These are phyloP conservation scores for Phaeophleospora eucalypticola DNA, from an alignment of 2,329 filamentous ascomycete genomes.

Conservation along the genomic window DNA sequence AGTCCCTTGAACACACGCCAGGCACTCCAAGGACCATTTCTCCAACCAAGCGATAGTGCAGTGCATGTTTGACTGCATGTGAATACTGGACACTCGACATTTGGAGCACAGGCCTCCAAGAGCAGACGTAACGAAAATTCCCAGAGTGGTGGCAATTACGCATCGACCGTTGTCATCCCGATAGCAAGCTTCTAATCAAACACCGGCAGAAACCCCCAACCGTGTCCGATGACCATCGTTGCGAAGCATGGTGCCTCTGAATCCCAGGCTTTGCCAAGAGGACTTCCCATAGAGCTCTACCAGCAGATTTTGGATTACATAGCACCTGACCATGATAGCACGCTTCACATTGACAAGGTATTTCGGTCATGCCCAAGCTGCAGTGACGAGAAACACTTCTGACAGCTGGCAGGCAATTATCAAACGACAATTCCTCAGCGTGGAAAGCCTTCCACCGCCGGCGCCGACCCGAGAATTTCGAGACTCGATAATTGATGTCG, in stretches of 20 bases:
- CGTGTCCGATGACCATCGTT: not conserved
- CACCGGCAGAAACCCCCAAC: too few relatives aligned
- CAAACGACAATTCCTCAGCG: constrained; percentile 48
- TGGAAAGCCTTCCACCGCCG: constrained; percentile 49
- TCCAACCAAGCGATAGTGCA: too few relatives aligned
- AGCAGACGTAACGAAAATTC: too few relatives aligned
- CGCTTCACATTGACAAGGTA: constrained; percentile 30
- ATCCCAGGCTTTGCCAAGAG: constrained; percentile 2
- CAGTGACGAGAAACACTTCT: not conserved
- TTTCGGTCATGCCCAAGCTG: too few relatives aligned
- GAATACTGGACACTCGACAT: too few relatives aligned
- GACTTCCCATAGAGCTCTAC: constrained; percentile 7
- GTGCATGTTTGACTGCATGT: too few relatives aligned
- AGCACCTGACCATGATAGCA: constrained; percentile 49
- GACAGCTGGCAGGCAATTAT: constrained; percentile 36
- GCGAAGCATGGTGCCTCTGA: not conserved
- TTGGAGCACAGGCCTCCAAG: too few relatives aligned
- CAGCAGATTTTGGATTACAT: constrained; percentile 47
- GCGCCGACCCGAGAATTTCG: constrained; percentile 24
- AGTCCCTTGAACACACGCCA: too few relatives aligned
- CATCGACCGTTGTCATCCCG: too few relatives aligned
- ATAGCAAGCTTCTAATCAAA: too few relatives aligned
- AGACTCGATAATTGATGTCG: constrained; percentile 16
- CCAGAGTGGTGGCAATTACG: too few relatives aligned
- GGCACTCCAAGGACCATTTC: too few relatives aligned